These are phyloP conservation scores for Malus hybrid DNA, from an alignment of 331 rosid species.

Conservation along the genomic window DNA sequence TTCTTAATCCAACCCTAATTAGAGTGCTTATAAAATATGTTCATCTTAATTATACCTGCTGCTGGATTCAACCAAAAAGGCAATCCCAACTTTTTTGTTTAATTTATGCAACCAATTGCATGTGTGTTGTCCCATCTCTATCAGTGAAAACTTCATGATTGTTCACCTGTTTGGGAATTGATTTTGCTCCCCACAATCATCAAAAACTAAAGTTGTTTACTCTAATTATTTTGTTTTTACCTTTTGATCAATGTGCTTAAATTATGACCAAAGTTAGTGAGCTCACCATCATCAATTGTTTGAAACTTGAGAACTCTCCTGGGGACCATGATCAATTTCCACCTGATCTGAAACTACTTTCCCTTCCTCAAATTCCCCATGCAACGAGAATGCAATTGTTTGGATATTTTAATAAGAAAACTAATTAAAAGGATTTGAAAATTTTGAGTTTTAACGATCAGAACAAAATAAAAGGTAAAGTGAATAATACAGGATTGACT, in stretches of 20 bases:
- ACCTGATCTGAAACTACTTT: too few species aligned
- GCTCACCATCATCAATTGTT: slow-evolving; percentile 72
- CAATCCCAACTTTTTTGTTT: not conserved
- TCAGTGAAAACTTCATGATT: slow-evolving; percentile 58
- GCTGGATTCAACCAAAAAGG: not conserved
- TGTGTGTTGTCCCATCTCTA: slow-evolving; percentile 42
- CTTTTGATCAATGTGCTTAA: slow-evolving; percentile 73
- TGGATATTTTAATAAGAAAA: too few species aligned
- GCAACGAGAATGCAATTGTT: too few species aligned
- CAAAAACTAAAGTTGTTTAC: slow-evolving; percentile 44
- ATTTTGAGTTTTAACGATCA: too few species aligned
- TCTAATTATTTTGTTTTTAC: slow-evolving; percentile 57
- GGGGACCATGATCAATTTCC: too few species aligned
- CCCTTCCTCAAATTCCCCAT: too few species aligned
- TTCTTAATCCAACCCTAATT: slow-evolving; percentile 1
- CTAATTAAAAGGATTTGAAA: too few species aligned
- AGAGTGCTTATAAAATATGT: not conserved
- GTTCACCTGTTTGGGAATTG: slow-evolving; percentile 71
- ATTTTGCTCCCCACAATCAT: slow-evolving; percentile 93
- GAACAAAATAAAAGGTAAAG: too few species aligned
- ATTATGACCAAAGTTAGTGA: slow-evolving; percentile 76
- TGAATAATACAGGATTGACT: too few species aligned
- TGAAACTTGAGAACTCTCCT: slow-evolving; percentile 42
- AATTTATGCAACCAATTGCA: not conserved
- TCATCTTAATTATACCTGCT: not conserved